These are phyloP conservation scores for Mangifera indica DNA, from an alignment of 345 rosid genomes.

Conservation along the genomic window DNA sequence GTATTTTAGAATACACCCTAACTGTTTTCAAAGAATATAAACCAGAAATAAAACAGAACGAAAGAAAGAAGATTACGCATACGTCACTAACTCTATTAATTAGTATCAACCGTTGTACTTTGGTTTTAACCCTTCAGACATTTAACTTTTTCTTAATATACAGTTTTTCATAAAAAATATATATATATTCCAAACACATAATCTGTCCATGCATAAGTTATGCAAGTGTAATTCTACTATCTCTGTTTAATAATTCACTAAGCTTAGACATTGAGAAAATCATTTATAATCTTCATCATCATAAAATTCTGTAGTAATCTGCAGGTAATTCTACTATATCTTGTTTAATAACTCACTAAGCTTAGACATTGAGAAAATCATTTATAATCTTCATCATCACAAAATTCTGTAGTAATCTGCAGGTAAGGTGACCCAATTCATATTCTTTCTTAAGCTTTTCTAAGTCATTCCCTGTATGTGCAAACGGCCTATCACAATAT, in stretches of 20 bases:
- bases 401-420: too few species aligned
- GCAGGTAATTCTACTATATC: not conserved
- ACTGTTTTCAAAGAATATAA: not conserved
- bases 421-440: not conserved
- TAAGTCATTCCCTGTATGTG: too few species aligned
- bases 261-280: not conserved
- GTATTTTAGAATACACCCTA: not conserved
- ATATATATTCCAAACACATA: not conserved
- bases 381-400: too few species aligned
- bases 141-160: not conserved
- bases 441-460: not conserved
- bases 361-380: not conserved
- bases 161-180: not conserved
- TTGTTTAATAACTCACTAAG: not conserved
- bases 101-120: not conserved
- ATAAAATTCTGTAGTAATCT: too few species aligned
- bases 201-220: not conserved
- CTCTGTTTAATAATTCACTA: not conserved
- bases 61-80: too few species aligned
- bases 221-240: not conserved
- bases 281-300: too few species aligned
- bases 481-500: too few species aligned
- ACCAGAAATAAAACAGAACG: not conserved
- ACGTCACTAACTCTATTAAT: not conserved
- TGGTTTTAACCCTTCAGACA: not conserved